phyloP scores from a whole-genome alignment of 1,139 yeast species.

The Chernovozyma sophiae-reginae region DNA sequence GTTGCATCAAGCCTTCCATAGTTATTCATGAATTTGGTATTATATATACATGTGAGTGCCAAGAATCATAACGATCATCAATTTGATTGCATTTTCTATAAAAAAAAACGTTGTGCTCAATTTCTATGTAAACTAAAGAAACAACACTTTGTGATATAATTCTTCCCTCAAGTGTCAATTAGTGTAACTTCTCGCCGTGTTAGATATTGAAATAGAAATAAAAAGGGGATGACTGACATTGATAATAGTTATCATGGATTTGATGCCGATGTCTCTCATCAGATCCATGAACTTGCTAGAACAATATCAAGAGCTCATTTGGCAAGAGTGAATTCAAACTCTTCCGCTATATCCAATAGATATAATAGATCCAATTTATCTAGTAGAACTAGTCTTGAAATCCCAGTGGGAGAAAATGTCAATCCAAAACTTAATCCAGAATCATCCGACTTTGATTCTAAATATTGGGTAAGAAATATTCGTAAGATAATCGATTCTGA shows the following conservation, averaged over 20 bases:
- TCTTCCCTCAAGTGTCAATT: too few relatives aligned
- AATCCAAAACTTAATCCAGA: slow-evolving; percentile 17
- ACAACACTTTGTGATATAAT: too few relatives aligned
- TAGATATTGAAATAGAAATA: too few relatives aligned
- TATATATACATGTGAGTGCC: too few relatives aligned
- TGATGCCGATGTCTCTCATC: slow-evolving; percentile 1
- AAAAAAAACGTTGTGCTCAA: too few relatives aligned
- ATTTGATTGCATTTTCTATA: too few relatives aligned
- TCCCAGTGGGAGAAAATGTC: neutral
- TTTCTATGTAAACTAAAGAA: too few relatives aligned
- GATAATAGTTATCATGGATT: slow-evolving; percentile 1
- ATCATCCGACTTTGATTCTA: slow-evolving; percentile 17
- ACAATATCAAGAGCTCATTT: slow-evolving; percentile 4
- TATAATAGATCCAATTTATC: neutral
- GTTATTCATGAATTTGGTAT: too few relatives aligned
- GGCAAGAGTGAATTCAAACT: neutral
- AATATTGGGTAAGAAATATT: slow-evolving; percentile 63
- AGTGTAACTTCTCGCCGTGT: too few relatives aligned
- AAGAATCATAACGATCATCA: too few relatives aligned
- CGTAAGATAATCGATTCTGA: slow-evolving; percentile 49
- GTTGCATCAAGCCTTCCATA: too few relatives aligned
- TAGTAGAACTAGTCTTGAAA: neutral
- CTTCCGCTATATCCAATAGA: neutral
- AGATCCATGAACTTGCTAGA: slow-evolving; percentile 4
- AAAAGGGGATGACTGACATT: neutral